A percentile compares a stretch with the other conserved stretches of the same genome.
Conservation (phyloP, 2,329 filamentous ascomycete genomes). For the Exophiala alcalophila region DNA sequence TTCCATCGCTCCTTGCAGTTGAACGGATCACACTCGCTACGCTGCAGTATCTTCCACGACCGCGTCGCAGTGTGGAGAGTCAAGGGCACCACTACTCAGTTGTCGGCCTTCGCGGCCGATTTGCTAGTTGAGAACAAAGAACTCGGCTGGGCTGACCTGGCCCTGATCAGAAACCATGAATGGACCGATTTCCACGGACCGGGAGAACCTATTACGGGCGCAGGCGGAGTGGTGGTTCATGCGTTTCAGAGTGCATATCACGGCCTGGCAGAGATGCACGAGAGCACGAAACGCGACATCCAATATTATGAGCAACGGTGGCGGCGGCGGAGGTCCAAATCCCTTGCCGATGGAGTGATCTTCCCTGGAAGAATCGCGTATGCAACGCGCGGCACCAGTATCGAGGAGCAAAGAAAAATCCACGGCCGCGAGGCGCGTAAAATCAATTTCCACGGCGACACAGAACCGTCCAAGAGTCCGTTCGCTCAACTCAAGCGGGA, state of each 20-base stretch:
- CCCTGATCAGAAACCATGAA: constrained; percentile 46
- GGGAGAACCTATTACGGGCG: constrained; percentile 52
- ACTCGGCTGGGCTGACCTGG: constrained; percentile 50
- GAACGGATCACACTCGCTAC: constrained; percentile 33
- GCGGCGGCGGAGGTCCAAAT: constrained; percentile 33
- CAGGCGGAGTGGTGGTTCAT: constrained; percentile 45
- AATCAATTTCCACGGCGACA: constrained; percentile 26
- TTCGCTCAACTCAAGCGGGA: constrained; percentile 1
- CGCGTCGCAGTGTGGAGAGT: constrained; percentile 53
- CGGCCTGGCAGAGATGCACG: constrained; percentile 49
- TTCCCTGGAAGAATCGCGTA: constrained; percentile 27
- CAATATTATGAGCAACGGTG: constrained; percentile 47
- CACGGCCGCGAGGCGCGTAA: constrained; percentile 10
- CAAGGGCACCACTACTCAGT: constrained; percentile 46
- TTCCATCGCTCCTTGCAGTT: constrained; percentile 42
- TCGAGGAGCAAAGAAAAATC: constrained; percentile 18
- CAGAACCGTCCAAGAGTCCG: constrained; percentile 21
- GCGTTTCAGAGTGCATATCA: constrained; percentile 48
- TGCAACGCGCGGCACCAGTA: constrained; percentile 19
- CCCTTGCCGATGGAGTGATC: constrained; percentile 18
- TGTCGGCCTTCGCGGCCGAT: constrained; percentile 54
- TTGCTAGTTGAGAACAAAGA: constrained; percentile 53
- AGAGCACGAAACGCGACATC: constrained; percentile 48
- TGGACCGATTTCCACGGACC: constrained; percentile 57
- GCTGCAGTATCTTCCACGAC: constrained; percentile 42